Conservation (phyloP, 495 filamentous ascomycete genomes). For the Bryoglossum gracile region DNA sequence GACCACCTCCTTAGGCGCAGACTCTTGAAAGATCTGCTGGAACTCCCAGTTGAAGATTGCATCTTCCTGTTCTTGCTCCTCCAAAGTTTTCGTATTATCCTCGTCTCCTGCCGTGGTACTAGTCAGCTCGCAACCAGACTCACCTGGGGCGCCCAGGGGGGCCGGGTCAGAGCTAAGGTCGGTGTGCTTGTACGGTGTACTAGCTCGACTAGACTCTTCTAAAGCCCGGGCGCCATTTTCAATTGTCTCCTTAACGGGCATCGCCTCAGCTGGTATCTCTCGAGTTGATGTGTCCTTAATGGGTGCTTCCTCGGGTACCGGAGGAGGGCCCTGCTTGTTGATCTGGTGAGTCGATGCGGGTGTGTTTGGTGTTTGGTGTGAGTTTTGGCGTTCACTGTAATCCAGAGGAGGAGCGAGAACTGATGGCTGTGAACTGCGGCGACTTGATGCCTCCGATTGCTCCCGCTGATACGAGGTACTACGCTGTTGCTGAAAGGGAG, state of each 20-base stretch:
- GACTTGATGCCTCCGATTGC: no score
- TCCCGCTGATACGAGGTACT: conserved; percentile 3
- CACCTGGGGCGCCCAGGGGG: not conserved
- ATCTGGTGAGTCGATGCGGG: not conserved
- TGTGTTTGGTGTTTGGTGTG: conserved; percentile 12
- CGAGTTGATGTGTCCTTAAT: no score
- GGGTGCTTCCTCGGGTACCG: not conserved
- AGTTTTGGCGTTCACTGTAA: no score
- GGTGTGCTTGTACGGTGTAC: conserved; percentile 1
- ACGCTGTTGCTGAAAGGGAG: conserved; percentile 6
- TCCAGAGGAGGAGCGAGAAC: no score
- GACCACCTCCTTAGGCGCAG: conserved; percentile 11
- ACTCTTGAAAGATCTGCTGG: conserved; percentile 32
- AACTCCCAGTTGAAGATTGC: conserved; percentile 37
- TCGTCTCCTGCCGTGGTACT: conserved; percentile 1
- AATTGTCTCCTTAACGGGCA: no score
- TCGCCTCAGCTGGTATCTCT: no score
- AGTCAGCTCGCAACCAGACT: not conserved
- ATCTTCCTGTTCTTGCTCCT: conserved; percentile 30
- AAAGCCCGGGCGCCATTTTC: no score
- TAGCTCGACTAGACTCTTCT: not conserved
- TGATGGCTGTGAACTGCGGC: no score
- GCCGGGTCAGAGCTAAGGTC: conserved; percentile 1
- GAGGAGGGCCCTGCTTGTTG: not conserved
- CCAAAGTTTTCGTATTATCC: not conserved